Conservation (phyloP, 202 grass and related monocot genomes). For the Saccharum hybrid region DNA sequence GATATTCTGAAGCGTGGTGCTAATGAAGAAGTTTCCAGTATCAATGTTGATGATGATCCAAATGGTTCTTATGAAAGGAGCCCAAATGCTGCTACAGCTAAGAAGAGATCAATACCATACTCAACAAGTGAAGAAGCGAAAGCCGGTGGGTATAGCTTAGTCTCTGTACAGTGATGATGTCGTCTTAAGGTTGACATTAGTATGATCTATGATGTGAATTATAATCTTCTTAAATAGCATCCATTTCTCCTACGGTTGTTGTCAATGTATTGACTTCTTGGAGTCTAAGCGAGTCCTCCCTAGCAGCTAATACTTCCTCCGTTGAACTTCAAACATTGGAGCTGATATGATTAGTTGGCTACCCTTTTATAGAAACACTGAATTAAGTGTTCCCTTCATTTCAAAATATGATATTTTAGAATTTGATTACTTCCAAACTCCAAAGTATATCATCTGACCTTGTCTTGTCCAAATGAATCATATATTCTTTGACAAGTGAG, state of each 20-base stretch:
- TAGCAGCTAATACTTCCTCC: background rate
- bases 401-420: background rate
- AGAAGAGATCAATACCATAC: conserved; percentile 64
- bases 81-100: conserved; percentile 59
- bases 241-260: background rate
- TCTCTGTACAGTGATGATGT: conserved; percentile 7
- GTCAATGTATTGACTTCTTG: background rate
- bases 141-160: conserved; percentile 55
- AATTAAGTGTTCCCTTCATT: background rate
- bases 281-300: background rate
- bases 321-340: conserved; percentile 25
- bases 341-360: conserved; percentile 2
- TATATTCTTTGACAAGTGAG: background rate
- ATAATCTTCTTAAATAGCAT: background rate
- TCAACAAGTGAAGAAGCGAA: conserved; percentile 71
- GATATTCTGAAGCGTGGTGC: conserved; percentile 63
- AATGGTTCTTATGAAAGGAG: conserved; percentile 64
- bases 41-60: conserved; percentile 59
- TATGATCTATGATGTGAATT: conserved; percentile 39
- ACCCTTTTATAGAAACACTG: background rate
- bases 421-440: background rate
- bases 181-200: background rate
- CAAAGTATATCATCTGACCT: background rate
- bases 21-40: conserved; percentile 79
- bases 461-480: background rate